Base-by-base conservation (phyloP, 2,329 filamentous ascomycete genomes). In the Neonectria faginata region DNA sequence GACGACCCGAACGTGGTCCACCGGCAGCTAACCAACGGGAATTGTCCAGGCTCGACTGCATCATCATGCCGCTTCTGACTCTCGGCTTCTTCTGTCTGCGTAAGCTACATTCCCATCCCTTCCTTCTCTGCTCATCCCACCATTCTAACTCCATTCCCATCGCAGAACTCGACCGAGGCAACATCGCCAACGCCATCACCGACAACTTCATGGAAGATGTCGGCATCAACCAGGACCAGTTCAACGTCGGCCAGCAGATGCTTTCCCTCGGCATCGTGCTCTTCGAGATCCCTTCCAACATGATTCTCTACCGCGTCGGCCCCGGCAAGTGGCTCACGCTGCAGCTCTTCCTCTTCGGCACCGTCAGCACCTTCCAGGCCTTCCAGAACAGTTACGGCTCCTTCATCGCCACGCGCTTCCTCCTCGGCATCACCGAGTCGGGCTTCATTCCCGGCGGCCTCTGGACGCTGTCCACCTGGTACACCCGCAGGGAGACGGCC, bases 391-490 rank as follows among this genome's bases (percentile, higher is more conserved):
- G 77, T 41, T 84, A 84, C 47, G 79, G 77, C 2, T 79, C 79
- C 3, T 87, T 82, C 68, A 75, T 88, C 29, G 79, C 78, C 0
- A 85, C 84, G 0, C 79, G 86, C 0, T 80, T 88, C 57, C 74
- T 88, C 1, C 80, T 88, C 0, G 85, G 85, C 2, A 76, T 87
- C 12, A 82, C 81, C 3, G 86, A 88, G 71, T 82, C 83, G 0
- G 85, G 85, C 1, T 88, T 85, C 66, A 87, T 88, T 58, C 85
- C 85, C 0, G 85, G 85, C 3, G 78, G 79, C 7, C 75, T 84
- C 0, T 85, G 79, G 76, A 84, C 84, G 2, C 75, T 88, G 1
- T 85, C 84, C 0, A 84, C 82, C 1, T 88, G 85, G 85, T 88
- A 88, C 72, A 86, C 83, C 0, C 80, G 79, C 3, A 77, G 78